Percentiles rank a stretch among this genome's conserved stretches.
phyloP scores from a whole-genome alignment of 345 rosid genomes.

The Nasturtium officinale region DNA sequence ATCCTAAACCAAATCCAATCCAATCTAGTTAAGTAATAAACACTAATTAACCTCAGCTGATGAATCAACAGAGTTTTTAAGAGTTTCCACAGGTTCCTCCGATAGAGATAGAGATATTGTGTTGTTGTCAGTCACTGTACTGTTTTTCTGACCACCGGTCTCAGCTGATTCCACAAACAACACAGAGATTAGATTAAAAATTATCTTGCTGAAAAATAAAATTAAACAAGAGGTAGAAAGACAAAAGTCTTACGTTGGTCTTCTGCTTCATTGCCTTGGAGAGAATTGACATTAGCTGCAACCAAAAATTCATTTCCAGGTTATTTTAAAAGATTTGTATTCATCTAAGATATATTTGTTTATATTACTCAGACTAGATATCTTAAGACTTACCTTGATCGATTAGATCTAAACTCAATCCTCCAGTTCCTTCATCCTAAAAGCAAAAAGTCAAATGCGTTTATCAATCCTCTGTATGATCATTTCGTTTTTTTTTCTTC shows the following conservation, averaged over 20 bases:
- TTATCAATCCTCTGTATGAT: background rate
- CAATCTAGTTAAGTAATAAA: background rate
- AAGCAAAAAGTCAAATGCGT: constrained; percentile 13
- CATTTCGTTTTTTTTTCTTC: background rate
- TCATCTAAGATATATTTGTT: background rate
- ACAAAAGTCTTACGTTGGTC: constrained; percentile 28
- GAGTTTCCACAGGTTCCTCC: constrained; percentile 26
- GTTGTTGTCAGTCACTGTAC: constrained; percentile 35
- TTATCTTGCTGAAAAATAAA: background rate
- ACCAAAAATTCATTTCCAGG: background rate
- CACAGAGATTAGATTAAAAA: constrained; percentile 6
- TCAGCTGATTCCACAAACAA: constrained; percentile 37
- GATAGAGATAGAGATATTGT: constrained; percentile 39
- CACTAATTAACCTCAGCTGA: constrained; percentile 30
- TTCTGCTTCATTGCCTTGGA: constrained; percentile 35
- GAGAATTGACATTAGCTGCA: constrained; percentile 39
- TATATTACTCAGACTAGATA: background rate
- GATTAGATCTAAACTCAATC: constrained; percentile 33
- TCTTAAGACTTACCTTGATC: constrained; percentile 27
- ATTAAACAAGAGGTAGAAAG: background rate
- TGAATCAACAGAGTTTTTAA: constrained; percentile 26
- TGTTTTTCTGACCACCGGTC: constrained; percentile 35
- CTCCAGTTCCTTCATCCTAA: constrained; percentile 39
- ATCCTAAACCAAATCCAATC: background rate
- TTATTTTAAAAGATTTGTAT: background rate